Percentiles rank a stretch among this genome's conserved stretches.
These are phyloP conservation scores for Cenchrus purpureus DNA, from an alignment of 176 grass and related monocot genomes.

Conservation along the genomic window DNA sequence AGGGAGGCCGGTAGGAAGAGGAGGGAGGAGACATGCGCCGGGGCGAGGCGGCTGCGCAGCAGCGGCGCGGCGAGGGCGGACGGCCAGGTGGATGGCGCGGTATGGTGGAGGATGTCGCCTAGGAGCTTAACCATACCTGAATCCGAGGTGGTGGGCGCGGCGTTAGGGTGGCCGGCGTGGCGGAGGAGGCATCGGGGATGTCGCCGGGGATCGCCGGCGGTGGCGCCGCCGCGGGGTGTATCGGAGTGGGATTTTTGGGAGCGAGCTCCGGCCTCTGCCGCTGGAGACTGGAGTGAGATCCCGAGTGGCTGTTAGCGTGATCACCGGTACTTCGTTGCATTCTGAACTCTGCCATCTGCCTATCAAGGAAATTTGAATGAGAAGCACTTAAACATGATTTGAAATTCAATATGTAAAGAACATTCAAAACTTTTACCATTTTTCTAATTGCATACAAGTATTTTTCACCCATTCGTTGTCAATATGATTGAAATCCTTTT, in stretches of 20 bases:
- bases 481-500: too few species aligned
- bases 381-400: too few species aligned
- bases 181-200: constrained; percentile 15
- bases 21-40: too few species aligned
- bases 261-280: background rate
- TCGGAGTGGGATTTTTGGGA: background rate
- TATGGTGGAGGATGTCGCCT: constrained; percentile 41
- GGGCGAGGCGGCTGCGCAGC: background rate
- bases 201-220: background rate
- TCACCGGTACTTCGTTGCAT: background rate
- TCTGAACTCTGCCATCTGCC: background rate
- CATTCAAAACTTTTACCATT: too few species aligned
- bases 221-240: background rate
- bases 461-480: too few species aligned
- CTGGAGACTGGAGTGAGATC: background rate
- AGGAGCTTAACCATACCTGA: constrained; percentile 35
- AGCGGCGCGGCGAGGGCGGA: constrained; percentile 45
- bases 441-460: too few species aligned
- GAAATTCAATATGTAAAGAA: too few species aligned
- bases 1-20: too few species aligned
- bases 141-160: constrained; percentile 24
- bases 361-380: too few species aligned
- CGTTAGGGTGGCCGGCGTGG: constrained; percentile 26
- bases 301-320: background rate
- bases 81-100: constrained; percentile 40